A percentile compares a stretch with the other conserved stretches of the same genome.
Evolutionary conservation across 768 basidiomycete genomes (phyloP).

Genomic region (Strobilomyces dryophilus): DNA sequence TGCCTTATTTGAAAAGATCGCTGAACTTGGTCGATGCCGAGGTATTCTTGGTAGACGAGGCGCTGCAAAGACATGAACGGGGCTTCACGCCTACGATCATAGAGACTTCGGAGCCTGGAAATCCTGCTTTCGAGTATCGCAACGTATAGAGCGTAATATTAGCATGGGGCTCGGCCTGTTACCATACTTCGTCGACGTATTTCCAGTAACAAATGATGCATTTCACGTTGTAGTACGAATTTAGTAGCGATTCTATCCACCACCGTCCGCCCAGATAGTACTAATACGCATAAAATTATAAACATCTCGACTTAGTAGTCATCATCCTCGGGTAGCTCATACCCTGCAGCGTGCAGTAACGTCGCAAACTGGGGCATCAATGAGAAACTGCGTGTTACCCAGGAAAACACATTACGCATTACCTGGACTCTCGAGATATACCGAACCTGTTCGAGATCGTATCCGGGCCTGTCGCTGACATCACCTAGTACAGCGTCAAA

Average conservation of each 20-base stretch:
- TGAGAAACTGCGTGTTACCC: neutral
- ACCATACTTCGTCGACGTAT: neutral
- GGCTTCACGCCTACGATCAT: conserved; percentile 69
- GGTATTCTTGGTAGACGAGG: conserved; percentile 66
- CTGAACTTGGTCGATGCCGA: conserved; percentile 69
- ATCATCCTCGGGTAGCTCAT: conserved; percentile 32
- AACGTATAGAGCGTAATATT: conserved; percentile 53
- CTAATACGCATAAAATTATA: conserved; percentile 2
- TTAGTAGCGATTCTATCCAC: neutral
- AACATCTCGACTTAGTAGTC: neutral
- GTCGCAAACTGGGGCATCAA: conserved; percentile 55
- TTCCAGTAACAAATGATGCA: neutral
- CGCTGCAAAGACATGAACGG: conserved; percentile 45
- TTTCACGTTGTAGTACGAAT: neutral
- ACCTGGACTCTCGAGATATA: conserved; percentile 89
- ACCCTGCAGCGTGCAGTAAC: conserved; percentile 66
- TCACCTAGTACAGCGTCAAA: conserved; percentile 47
- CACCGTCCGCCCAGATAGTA: neutral
- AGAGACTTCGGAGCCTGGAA: conserved; percentile 84
- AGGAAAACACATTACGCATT: conserved; percentile 17
- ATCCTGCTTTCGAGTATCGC: conserved; percentile 82
- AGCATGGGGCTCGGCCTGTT: neutral
- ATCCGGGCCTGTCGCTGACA: conserved; percentile 72
- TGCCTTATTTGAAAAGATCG: conserved; percentile 79
- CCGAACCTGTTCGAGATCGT: conserved; percentile 77